Percentiles rank a stretch among this genome's conserved stretches.
phyloP scores from a whole-genome alignment of 768 basidiomycete species.

The Amanita inopinata region DNA sequence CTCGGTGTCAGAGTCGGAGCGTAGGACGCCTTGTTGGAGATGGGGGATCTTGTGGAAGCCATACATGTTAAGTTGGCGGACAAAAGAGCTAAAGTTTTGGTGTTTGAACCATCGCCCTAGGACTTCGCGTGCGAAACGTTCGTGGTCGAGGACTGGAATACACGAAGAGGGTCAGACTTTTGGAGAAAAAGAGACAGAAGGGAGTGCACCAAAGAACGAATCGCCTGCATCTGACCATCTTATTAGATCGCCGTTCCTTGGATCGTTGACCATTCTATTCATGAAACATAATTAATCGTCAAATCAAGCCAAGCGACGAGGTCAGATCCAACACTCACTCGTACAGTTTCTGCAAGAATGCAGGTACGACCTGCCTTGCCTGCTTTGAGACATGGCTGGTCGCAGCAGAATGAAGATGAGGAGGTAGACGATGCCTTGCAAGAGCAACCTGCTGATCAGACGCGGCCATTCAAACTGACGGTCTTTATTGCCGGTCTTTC shows the following conservation, averaged over 20 bases:
- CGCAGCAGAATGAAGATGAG: constrained; percentile 14
- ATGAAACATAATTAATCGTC: constrained; percentile 6
- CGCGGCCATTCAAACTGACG: constrained; percentile 24
- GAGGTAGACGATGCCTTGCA: constrained; percentile 27
- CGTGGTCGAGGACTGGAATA: constrained; percentile 74
- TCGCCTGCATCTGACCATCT: constrained; percentile 88
- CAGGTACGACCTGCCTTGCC: constrained; percentile 43
- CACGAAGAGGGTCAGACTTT: neutral
- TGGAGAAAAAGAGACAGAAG: neutral
- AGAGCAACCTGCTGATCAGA: constrained; percentile 50
- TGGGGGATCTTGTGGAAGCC: constrained; percentile 94
- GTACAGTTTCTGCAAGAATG: constrained; percentile 89
- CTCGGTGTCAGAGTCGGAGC: constrained; percentile 71
- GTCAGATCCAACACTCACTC: constrained; percentile 45
- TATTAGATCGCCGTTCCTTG: constrained; percentile 73
- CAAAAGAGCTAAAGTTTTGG: constrained; percentile 88
- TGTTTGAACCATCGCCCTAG: constrained; percentile 97
- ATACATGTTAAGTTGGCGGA: constrained; percentile 93
- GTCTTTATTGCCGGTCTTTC: too few species aligned
- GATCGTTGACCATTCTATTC: constrained; percentile 84
- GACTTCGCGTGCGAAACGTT: constrained; percentile 81
- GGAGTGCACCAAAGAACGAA: constrained; percentile 72
- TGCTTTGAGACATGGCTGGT: constrained; percentile 23
- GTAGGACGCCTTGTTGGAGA: constrained; percentile 88
- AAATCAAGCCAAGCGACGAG: constrained; percentile 9